Base-by-base conservation (phyloP, 129 eudicot genomes). In the Cynara cardunculus region DNA sequence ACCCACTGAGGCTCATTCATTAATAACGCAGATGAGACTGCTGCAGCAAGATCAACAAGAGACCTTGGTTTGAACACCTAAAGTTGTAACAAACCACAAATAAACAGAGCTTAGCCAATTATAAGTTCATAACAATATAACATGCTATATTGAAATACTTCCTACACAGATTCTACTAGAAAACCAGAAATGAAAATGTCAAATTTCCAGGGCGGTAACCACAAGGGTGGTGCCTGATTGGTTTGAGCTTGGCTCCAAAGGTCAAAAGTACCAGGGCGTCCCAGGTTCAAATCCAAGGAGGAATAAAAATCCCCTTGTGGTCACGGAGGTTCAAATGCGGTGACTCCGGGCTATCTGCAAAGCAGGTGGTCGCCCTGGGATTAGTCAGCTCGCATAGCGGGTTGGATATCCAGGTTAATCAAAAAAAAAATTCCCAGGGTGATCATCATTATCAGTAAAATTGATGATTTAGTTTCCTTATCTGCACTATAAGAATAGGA, bases 1-100 rank as follows among this genome's bases (percentile, higher is more conserved):
- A 95, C 89, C 99, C 99, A 95, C 89, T 95, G 99, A 74, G 92
- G 80, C 79, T 95, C 99, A 81, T 92, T 95, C 87, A 95, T 92
- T 78, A 95, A 86, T 76, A 95, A 88, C 75, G 97, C 97, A 80
- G 99, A 92, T 70, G 99, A 89, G 74, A 91, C 87, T 53, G 99
- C 99, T 56, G 97, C 95, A 86, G 93, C 86, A 77, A 95, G 97
- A 89, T 95, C 97, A 78, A 95, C 99, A 87, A 95, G 90, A 71
- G 97, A 81, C 89, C 99, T 95, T 49, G 97, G 99, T 74, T 89
- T 90, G 62, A 88, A 89, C 76, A 95, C 99, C 98, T 94, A 73
- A 78, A 39, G 80, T 72, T 39, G 71, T 73, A 49, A 75, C 28
- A 73, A 25, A 61, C 21, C 64, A 62, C 18, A 34, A 73, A 61